These are phyloP conservation scores for Hypoxylon trugodes DNA, from an alignment of 495 filamentous ascomycete species.

Conservation along the genomic window DNA sequence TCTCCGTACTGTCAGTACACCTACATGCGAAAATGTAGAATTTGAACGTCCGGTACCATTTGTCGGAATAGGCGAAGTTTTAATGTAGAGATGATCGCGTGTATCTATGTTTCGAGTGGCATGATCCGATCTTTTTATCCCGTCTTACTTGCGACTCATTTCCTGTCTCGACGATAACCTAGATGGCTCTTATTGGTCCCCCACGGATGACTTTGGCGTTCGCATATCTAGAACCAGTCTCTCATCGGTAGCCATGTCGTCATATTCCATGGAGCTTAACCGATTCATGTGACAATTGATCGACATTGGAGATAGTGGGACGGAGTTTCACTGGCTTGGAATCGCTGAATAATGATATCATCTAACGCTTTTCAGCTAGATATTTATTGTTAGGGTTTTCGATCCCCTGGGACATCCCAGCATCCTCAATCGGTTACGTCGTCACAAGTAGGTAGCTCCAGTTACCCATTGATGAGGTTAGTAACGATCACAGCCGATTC, in stretches of 20 bases:
- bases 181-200: conserved; percentile 24
- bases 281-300: conserved; percentile 26
- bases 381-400: neutral
- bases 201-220: conserved; percentile 1
- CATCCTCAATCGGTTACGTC: neutral
- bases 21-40: neutral
- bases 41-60: neutral
- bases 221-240: conserved; percentile 15
- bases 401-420: neutral
- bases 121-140: conserved; percentile 8
- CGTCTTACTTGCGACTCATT: conserved; percentile 21
- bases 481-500: no score
- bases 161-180: conserved; percentile 21
- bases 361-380: conserved; percentile 12
- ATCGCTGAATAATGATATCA: conserved; percentile 18
- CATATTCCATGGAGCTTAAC: conserved; percentile 21
- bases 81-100: conserved; percentile 3
- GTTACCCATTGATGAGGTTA: no score
- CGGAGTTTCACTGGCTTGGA: conserved; percentile 7
- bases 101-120: conserved; percentile 6
- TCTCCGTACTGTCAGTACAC: neutral
- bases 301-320: conserved; percentile 32
- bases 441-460: no score
- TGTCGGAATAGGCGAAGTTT: neutral
- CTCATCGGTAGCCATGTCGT: conserved; percentile 13